Conservation (phyloP, 345 rosid species). For the Syzygium jambos region DNA sequence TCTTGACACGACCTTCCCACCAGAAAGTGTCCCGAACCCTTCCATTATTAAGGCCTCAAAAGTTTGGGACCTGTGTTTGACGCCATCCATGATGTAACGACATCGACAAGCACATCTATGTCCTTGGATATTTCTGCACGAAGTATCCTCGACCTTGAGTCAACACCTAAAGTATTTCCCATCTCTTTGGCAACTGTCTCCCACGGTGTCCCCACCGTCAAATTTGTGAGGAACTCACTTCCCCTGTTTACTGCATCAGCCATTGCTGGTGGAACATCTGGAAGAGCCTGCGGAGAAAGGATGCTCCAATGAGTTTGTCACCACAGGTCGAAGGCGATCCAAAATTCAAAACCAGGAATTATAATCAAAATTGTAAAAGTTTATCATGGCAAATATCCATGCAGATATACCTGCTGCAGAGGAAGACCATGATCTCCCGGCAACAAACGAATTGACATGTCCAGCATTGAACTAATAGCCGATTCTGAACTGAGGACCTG, state of each 20-base stretch:
- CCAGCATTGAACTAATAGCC: constrained; percentile 86
- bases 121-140: constrained; percentile 72
- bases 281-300: constrained; percentile 47
- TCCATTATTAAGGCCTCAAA: constrained; percentile 27
- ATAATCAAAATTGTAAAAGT: background rate
- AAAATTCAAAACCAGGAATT: background rate
- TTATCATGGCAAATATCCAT: background rate
- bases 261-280: constrained; percentile 97
- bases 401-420: constrained; percentile 60
- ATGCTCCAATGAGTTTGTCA: background rate
- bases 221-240: constrained; percentile 69
- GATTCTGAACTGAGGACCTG: constrained; percentile 86
- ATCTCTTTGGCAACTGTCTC: constrained; percentile 88
- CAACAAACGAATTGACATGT: constrained; percentile 82
- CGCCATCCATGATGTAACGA: constrained; percentile 75
- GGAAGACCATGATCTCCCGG: constrained; percentile 98
- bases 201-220: constrained; percentile 90
- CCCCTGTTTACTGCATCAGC: constrained; percentile 90
- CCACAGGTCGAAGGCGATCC: background rate
- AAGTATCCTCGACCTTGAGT: constrained; percentile 45
- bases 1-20: background rate
- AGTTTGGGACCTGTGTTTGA: constrained; percentile 60
- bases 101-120: constrained; percentile 53
- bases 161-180: constrained; percentile 62
- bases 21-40: background rate